These are phyloP conservation scores for Sporothrix luriei DNA, from an alignment of 2,329 filamentous ascomycete species.

Conservation along the genomic window DNA sequence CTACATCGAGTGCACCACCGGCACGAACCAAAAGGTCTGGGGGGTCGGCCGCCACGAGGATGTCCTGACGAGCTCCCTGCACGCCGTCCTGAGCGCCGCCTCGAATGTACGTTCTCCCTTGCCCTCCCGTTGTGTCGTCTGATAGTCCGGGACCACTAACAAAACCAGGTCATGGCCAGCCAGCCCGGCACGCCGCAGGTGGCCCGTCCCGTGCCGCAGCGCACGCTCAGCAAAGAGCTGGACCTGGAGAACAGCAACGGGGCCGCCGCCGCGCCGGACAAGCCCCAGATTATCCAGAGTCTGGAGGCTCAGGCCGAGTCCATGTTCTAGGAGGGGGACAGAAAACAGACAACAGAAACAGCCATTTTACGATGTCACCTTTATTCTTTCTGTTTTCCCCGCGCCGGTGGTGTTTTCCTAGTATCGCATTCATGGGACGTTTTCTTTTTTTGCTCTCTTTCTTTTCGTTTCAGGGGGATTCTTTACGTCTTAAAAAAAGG, in stretches of 20 bases:
- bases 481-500: slow-evolving; percentile 15
- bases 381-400: background rate
- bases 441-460: background rate
- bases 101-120: slow-evolving; percentile 67
- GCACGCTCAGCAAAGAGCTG: slow-evolving; percentile 48
- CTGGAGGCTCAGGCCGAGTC: slow-evolving; percentile 45
- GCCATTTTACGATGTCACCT: too few relatives aligned
- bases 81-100: slow-evolving; percentile 81
- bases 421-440: too few relatives aligned
- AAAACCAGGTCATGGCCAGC: slow-evolving; percentile 69
- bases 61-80: slow-evolving; percentile 85
- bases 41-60: slow-evolving; percentile 91
- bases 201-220: slow-evolving; percentile 60
- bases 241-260: slow-evolving; percentile 40
- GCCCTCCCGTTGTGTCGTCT: background rate
- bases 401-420: background rate
- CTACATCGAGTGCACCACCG: slow-evolving; percentile 84
- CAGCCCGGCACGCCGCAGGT: slow-evolving; percentile 66
- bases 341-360: too few relatives aligned
- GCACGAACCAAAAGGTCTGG: slow-evolving; percentile 75
- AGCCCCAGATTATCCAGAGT: slow-evolving; percentile 39
- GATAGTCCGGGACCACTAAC: slow-evolving; percentile 11
- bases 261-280: background rate
- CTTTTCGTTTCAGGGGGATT: slow-evolving; percentile 5
- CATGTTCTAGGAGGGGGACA: slow-evolving; percentile 1